phyloP scores from a whole-genome alignment of 2,329 filamentous ascomycete species.

The Xylariaceae sp. region DNA sequence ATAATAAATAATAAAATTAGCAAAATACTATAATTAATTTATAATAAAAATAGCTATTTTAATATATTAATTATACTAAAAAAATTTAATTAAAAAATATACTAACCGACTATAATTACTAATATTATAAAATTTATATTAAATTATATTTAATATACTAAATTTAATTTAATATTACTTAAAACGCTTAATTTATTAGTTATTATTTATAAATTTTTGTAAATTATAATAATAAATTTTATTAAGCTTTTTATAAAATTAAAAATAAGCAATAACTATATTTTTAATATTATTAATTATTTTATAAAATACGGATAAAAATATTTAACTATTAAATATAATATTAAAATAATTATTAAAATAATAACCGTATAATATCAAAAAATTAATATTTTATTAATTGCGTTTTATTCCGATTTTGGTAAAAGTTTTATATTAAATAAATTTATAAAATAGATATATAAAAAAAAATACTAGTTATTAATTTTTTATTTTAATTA shows the following conservation, averaged over 20 bases:
- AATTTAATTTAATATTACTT: background rate
- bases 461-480: background rate
- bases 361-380: background rate
- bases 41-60: background rate
- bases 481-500: background rate
- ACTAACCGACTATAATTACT: background rate
- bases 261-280: background rate
- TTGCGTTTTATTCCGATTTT: background rate
- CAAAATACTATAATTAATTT: background rate
- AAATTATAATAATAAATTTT: background rate
- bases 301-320: background rate
- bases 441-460: background rate
- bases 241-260: background rate
- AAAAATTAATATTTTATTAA: background rate
- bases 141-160: background rate
- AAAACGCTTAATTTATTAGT: background rate
- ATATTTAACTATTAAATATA: background rate
- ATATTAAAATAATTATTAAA: background rate
- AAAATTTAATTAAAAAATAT: background rate
- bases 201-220: background rate
- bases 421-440: background rate
- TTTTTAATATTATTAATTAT: background rate
- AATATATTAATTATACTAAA: background rate
- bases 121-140: background rate
- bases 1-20: background rate